Evolutionary conservation across 2,329 filamentous ascomycete genomes (phyloP), one percentile per base, ranked within the genome.

Genomic region (Chrysosphaeria jannelii): DNA sequence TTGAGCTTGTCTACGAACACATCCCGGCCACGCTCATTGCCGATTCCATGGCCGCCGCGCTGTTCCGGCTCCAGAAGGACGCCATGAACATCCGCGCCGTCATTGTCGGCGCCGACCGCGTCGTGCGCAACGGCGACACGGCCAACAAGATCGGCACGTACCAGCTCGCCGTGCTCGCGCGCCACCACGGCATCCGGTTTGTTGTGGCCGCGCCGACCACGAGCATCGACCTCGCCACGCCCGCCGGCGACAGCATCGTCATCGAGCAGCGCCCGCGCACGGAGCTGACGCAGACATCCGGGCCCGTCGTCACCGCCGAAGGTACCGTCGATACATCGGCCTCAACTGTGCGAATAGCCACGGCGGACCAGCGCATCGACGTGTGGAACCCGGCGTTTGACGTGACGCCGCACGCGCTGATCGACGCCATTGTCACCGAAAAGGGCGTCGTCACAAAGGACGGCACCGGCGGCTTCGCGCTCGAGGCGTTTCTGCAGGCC

Each of bases 81-180:
- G 45, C 53, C 18, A 55, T 64, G 37, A 64, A 67, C 36, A 72
- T 97, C 28, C 58, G 63, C 5, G 81, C 78, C 5, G 74, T 97
- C 24, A 68, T 97, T 14, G 85, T 97, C 1, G 85, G 85, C 14
- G 85, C 85, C 3, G 85, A 97, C 42, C 64, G 85, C 27, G 85
- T 97, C 9, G 85, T 81, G 15, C 72, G 78, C 23, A 97, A 97
- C 36, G 85, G 85, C 14, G 85, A 97, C 46, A 93, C 85, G 1
- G 85, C 85, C 26, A 97, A 97, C 50, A 97, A 97, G 51, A 88
- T 97, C 30, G 85, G 85, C 24, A 97, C 85, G 1, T 93, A 97
- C 41, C 59, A 68, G 25, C 57, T 97, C 4, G 78, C 85, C 4
- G 78, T 93, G n/a, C 55, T 90, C 14, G 85, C 85, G 12, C 66